Evolutionary conservation across 805 yeast genomes (phyloP).

Genomic region (Candida parachauliodes): DNA sequence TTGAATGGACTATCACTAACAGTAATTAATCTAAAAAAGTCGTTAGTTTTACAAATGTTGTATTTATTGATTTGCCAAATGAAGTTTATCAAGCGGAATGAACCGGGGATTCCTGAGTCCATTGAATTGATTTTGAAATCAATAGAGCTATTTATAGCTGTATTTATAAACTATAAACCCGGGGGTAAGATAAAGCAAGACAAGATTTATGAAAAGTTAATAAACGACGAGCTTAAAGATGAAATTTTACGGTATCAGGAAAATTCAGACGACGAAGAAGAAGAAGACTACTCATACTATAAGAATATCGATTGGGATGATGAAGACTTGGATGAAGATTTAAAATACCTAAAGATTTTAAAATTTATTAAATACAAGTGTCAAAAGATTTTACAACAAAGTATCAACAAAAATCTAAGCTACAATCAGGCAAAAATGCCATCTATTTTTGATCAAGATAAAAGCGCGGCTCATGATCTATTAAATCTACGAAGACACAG

Average conservation of each 20-base stretch:
- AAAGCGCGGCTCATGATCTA: constrained; percentile 27
- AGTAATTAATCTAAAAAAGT: constrained; percentile 40
- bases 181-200: constrained; percentile 29
- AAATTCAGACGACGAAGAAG: constrained; percentile 26
- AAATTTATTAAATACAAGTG: constrained; percentile 40
- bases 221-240: constrained; percentile 36
- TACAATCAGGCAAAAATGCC: too few relatives aligned
- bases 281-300: constrained; percentile 16
- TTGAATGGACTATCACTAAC: constrained; percentile 42
- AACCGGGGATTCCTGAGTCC: constrained; percentile 18
- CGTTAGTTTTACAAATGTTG: constrained; percentile 40
- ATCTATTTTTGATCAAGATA: constrained; percentile 22
- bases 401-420: neutral
- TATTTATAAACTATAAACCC: constrained; percentile 38
- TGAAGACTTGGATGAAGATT: constrained; percentile 45
- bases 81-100: constrained; percentile 27
- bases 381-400: constrained; percentile 11
- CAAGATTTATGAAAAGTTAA: constrained; percentile 32
- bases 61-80: constrained; percentile 39
- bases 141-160: constrained; percentile 31
- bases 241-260: constrained; percentile 32
- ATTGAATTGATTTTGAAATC: constrained; percentile 20
- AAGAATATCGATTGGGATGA: constrained; percentile 45
- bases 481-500: constrained; percentile 22
- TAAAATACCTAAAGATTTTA: constrained; percentile 39